Base-by-base conservation (phyloP, 306 rosid species). In the Quercus mongolica region DNA sequence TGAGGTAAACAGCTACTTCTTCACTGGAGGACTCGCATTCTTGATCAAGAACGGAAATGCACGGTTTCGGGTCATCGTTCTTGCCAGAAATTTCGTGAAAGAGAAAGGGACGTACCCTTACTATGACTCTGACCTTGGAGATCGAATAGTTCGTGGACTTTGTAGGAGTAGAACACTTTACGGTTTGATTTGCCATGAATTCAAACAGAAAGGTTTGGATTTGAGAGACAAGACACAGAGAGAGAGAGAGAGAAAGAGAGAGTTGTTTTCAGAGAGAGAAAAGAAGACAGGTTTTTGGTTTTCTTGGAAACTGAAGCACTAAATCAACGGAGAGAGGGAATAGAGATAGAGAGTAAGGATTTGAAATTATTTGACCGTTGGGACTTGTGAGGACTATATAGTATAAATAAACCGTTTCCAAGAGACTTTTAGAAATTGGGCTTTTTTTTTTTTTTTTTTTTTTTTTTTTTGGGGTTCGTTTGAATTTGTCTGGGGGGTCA, bases 71-170 rank as follows among this genome's bases (percentile, higher is more conserved):
- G 74, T 79, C 75, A 1, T 76, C 56, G 74, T 69, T 80, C 71
- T 18, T 63, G 14, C 79, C 20, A 54, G 90, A 64, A 74, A 76
- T 77, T 79, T 91, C 97, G 8, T 79, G 89, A 4, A 76, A 64
- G 54, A 94, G 97, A 79, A 94, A 91, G 56, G 97, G 99, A 14
- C 99, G 97, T 35, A 92, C 94, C 86, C 99, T 86, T 5, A 91
- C 86, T 2, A 94, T 83, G 59, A 92, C 99, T 75, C 97, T 85
- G 41, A 94, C 97, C 74, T 88, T 92, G 55, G 94, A 88, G 74
- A 80, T 85, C 49, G 87, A 79, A 76, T 9, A 75, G 78, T 56
- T 79, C 44, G 73, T 25, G 58, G 58, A n/a, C 70, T 76, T 85
- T 8, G 73, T 59, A 1, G 90, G 90, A 56, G 93, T 83, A 21